These are phyloP conservation scores for Colletotrichum lini DNA, from an alignment of 2,329 filamentous ascomycete species.

Conservation along the genomic window DNA sequence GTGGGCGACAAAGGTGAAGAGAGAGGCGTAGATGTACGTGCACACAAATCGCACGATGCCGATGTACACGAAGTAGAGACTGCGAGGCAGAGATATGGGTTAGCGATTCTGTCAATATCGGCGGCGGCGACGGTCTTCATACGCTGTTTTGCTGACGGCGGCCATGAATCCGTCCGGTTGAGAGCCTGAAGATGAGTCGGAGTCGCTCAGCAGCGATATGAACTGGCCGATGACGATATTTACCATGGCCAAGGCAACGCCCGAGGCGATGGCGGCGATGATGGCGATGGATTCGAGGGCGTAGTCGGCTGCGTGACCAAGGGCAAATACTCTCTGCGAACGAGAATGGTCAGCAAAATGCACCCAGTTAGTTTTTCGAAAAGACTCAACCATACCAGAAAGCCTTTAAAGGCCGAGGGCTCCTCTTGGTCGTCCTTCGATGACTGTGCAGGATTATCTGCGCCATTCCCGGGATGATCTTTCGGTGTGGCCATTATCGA, in stretches of 20 bases:
- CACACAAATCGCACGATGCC: conserved; percentile 60
- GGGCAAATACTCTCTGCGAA: conserved; percentile 46
- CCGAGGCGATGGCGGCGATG: conserved; percentile 15
- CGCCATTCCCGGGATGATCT: background rate
- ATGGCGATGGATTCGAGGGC: conserved; percentile 6
- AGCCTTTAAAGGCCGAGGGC: background rate
- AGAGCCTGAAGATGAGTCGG: background rate
- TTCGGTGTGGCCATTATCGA: background rate
- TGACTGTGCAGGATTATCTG: background rate
- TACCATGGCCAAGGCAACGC: conserved; percentile 13
- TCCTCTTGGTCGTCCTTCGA: background rate
- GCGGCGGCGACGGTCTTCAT: background rate
- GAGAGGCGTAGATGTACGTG: conserved; percentile 53
- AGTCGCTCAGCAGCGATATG: background rate
- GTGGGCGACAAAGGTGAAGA: conserved; percentile 59
- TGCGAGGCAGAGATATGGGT: background rate
- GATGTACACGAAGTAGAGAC: conserved; percentile 65
- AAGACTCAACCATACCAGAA: background rate
- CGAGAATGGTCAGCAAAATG: background rate
- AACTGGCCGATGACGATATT: conserved; percentile 20
- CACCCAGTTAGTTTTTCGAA: background rate
- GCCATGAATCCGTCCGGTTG: background rate
- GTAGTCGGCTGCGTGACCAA: conserved; percentile 38
- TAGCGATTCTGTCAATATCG: background rate
- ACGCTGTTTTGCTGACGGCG: background rate